Evolutionary conservation across 2,329 filamentous ascomycete species (phyloP), one percentile per base, ranked within the genome.

Genomic region (Cordyceps cicadae): DNA sequence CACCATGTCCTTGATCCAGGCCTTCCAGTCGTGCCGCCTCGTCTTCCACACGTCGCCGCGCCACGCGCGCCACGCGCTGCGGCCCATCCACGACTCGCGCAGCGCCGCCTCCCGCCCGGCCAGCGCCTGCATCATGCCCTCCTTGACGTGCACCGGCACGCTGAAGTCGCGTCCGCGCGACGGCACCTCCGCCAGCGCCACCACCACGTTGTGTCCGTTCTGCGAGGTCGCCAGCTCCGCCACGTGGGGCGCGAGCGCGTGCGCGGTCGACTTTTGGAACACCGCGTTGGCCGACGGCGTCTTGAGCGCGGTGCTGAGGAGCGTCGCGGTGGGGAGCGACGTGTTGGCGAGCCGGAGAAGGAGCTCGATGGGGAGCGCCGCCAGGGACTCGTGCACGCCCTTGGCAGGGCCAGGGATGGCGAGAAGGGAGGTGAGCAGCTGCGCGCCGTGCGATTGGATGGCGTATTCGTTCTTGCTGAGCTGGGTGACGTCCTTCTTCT

Each of bases 351-450:
- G 83, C 45, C 80, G 77, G 37, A 90, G 70, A 59, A 87, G 78
- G 24, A 76, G 81, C 58, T 78, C 82, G 51, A 75, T 71, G 12
- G 79, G 76, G 65, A 88, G 79, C 4, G 83, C 77, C 21, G 87
- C 75, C 26, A 94, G 74, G n/a, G 87, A 84, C 17, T 86, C 82
- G 70, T 94, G 90, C 37, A 96, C 82, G 12, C 92, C 80, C 55
- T 84, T 84, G 61, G 83, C 81, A 1, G 92, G 78, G 0, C 90
- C 90, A 0, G 89, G 83, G 29, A 90, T 87, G 8, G 83, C 76
- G 55, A 97, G 84, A 77, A 99, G 88, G 4, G 88, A 77, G 63
- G 94, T 87, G 9, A 89, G 87, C 32, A 99, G 81, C 52, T 96
- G 81, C 21, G 90, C 91, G 62, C 88, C 90, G 75, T 99, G 92